These are phyloP conservation scores for Favolaschia claudopus DNA, from an alignment of 768 basidiomycete species.

Conservation along the genomic window DNA sequence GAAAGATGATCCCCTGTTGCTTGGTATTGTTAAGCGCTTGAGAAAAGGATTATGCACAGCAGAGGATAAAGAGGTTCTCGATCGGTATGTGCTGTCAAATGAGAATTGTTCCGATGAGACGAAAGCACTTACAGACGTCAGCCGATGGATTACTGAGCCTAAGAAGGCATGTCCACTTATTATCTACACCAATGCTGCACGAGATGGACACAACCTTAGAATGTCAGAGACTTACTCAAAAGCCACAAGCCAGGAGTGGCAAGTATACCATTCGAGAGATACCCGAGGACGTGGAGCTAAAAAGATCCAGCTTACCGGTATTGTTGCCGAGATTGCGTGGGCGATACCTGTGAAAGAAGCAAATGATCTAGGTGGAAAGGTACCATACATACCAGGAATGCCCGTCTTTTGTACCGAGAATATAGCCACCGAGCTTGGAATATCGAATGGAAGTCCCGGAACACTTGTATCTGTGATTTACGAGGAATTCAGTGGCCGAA, in stretches of 20 bases:
- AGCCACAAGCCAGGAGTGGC: neutral
- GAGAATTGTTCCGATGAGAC: constrained; percentile 6
- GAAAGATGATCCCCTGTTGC: constrained; percentile 8
- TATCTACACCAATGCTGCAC: constrained; percentile 3
- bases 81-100: constrained; percentile 21
- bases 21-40: constrained; percentile 15
- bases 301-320: neutral
- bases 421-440: too few species aligned
- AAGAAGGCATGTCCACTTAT: constrained; percentile 3
- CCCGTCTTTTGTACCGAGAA: too few species aligned
- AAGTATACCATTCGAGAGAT: neutral
- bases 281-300: neutral
- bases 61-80: constrained; percentile 19
- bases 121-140: neutral
- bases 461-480: too few species aligned
- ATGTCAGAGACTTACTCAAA: neutral
- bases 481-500: too few species aligned
- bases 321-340: constrained; percentile 10
- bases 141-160: constrained; percentile 6
- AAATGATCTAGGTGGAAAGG: too few species aligned
- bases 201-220: constrained; percentile 8
- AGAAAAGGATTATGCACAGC: constrained; percentile 17
- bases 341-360: too few species aligned
- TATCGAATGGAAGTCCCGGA: too few species aligned
- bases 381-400: too few species aligned